Conservation (phyloP, 768 basidiomycete species). For the Russula foetens region DNA sequence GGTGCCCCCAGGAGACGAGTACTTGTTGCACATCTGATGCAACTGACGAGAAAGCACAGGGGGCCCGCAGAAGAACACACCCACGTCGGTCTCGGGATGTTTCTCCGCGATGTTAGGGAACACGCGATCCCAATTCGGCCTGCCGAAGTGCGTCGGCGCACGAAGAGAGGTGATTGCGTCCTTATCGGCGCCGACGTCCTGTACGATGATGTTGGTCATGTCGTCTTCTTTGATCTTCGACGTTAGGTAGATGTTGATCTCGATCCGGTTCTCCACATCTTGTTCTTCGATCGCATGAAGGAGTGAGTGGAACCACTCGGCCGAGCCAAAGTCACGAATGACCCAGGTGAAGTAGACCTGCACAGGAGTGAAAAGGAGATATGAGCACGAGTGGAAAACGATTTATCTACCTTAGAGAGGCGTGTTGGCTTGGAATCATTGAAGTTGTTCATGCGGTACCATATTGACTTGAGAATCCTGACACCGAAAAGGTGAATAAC, state of each 20-base stretch:
- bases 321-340: conserved; percentile 84
- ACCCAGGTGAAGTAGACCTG: conserved; percentile 90
- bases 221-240: conserved; percentile 89
- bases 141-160: conserved; percentile 87
- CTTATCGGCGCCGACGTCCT: conserved; percentile 88
- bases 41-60: conserved; percentile 58
- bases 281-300: conserved; percentile 91
- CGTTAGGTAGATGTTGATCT: conserved; percentile 92
- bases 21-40: conserved; percentile 78
- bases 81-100: conserved; percentile 84
- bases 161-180: conserved; percentile 86
- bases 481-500: not conserved
- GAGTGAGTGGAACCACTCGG: conserved; percentile 93
- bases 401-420: conserved; percentile 60
- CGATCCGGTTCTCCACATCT: conserved; percentile 76
- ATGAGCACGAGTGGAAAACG: not conserved
- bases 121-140: conserved; percentile 79
- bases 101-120: conserved; percentile 69
- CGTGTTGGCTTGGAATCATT: conserved; percentile 66
- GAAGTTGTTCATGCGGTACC: conserved; percentile 94
- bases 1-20: conserved; percentile 68
- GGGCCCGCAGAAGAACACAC: conserved; percentile 93
- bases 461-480: conserved; percentile 82
- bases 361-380: not conserved
- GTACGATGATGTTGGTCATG: conserved; percentile 87